A percentile compares a stretch with the other conserved stretches of the same genome.
Conservation (phyloP, 2,329 filamentous ascomycete species). For the Exophiala xenobiotica region DNA sequence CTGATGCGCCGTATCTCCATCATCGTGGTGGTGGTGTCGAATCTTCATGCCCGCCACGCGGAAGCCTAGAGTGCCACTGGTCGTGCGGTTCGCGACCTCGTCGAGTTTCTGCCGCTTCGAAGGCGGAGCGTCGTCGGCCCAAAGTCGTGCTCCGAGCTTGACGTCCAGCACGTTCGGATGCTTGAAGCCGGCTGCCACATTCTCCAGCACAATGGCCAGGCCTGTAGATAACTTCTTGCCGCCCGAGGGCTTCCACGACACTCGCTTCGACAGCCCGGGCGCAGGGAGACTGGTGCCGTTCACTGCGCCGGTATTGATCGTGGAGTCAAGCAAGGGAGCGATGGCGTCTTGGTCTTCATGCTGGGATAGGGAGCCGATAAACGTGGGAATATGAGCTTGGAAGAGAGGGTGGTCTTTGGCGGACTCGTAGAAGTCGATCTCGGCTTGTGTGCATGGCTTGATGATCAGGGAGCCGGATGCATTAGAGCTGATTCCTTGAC, state of each 20-base stretch:
- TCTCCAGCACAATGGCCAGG: conserved; percentile 79
- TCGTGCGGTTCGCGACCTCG: conserved; percentile 21
- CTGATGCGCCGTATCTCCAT: conserved; percentile 37
- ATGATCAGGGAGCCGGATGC: conserved; percentile 81
- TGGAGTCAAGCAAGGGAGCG: conserved; percentile 40
- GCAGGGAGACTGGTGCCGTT: conserved; percentile 28
- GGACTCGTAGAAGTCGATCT: conserved; percentile 87
- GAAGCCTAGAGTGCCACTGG: conserved; percentile 53
- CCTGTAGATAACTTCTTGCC: conserved; percentile 71
- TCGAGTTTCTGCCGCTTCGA: conserved; percentile 35
- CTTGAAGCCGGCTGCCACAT: conserved; percentile 76
- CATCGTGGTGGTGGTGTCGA: conserved; percentile 44
- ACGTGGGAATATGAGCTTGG: conserved; percentile 77
- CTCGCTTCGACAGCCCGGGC: conserved; percentile 22
- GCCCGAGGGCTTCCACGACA: conserved; percentile 48
- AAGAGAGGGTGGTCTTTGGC: conserved; percentile 68
- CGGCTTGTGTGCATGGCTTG: conserved; percentile 84
- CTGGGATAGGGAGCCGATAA: conserved; percentile 76
- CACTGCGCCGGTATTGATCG: conserved; percentile 43
- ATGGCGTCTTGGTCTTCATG: conserved; percentile 49
- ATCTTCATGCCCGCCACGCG: conserved; percentile 66
- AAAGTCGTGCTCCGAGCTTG: conserved; percentile 83
- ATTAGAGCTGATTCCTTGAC: conserved; percentile 87
- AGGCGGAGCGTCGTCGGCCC: conserved; percentile 68
- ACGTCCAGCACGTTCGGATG: conserved; percentile 88